These are phyloP conservation scores for Trichosporon inkin DNA, from an alignment of 1,284 basidiomycete species.

Conservation along the genomic window DNA sequence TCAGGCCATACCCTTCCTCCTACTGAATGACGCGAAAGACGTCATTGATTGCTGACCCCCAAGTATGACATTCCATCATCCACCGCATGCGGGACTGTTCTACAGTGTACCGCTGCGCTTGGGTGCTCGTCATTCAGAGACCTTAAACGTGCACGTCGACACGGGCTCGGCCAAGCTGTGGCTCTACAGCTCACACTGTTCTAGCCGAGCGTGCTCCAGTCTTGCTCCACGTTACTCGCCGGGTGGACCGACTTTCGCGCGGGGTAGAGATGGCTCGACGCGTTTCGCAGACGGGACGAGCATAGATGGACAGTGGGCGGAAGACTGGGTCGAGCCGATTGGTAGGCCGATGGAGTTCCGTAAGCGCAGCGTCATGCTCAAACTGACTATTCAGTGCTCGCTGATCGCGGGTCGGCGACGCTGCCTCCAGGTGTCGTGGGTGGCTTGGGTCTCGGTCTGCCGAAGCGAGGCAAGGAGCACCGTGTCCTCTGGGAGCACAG, in stretches of 20 bases:
- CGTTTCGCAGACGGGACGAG: neutral
- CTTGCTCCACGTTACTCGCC: neutral
- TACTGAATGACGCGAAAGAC: too few species aligned
- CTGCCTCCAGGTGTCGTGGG: neutral
- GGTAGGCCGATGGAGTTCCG: neutral
- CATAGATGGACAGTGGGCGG: neutral
- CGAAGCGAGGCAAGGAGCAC: neutral
- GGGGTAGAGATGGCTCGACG: neutral
- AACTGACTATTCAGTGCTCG: neutral
- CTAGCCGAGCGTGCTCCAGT: neutral
- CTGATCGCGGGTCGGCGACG: neutral
- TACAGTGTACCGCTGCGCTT: neutral
- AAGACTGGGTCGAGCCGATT: neutral
- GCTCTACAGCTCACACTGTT: slow-evolving; percentile 1
- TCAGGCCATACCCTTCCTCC: too few species aligned
- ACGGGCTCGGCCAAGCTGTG: neutral
- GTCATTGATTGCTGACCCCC: neutral
- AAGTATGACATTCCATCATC: neutral
- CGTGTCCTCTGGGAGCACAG: slow-evolving; percentile 2
- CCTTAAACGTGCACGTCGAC: neutral
- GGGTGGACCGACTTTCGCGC: neutral
- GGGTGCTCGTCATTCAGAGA: neutral
- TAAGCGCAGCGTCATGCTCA: neutral
- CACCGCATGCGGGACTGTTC: neutral
- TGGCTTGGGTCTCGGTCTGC: neutral